Evolutionary conservation across 164 flowering plant genomes (phyloP).

Genomic region (Liriodendron chinense): DNA sequence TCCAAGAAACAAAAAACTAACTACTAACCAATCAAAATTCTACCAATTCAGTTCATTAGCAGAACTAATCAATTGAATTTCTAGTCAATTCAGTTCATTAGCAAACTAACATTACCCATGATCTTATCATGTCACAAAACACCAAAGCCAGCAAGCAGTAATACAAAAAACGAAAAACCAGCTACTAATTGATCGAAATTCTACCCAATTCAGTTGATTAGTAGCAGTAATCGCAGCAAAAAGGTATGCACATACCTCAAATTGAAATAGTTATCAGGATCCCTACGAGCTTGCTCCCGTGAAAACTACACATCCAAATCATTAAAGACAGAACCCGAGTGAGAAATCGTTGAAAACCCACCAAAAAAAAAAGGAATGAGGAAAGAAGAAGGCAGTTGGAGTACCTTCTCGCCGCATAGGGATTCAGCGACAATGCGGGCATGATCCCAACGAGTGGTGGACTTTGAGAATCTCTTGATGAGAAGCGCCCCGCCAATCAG

Average conservation of each 20-base stretch:
- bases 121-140: too few species aligned
- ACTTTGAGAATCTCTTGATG: slow-evolving; percentile 69
- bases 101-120: too few species aligned
- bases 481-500: slow-evolving; percentile 76
- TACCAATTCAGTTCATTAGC: too few species aligned
- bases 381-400: not conserved
- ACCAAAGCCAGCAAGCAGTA: too few species aligned
- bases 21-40: not conserved
- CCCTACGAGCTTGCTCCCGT: slow-evolving; percentile 78
- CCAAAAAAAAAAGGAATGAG: not conserved
- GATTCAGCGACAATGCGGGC: slow-evolving; percentile 65
- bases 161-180: not conserved
- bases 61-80: too few species aligned
- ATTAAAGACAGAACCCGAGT: not conserved
- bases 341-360: not conserved
- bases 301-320: slow-evolving; percentile 45
- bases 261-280: slow-evolving; percentile 88
- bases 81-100: too few species aligned
- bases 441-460: slow-evolving; percentile 93
- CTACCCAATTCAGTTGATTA: slow-evolving; percentile 2
- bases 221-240: not conserved
- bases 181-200: not conserved
- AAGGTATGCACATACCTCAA: slow-evolving; percentile 52
- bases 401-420: slow-evolving; percentile 80
- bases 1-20: too few species aligned